These are phyloP conservation scores for Botryotinia convoluta DNA, from an alignment of 2,329 filamentous ascomycete genomes.

Conservation along the genomic window DNA sequence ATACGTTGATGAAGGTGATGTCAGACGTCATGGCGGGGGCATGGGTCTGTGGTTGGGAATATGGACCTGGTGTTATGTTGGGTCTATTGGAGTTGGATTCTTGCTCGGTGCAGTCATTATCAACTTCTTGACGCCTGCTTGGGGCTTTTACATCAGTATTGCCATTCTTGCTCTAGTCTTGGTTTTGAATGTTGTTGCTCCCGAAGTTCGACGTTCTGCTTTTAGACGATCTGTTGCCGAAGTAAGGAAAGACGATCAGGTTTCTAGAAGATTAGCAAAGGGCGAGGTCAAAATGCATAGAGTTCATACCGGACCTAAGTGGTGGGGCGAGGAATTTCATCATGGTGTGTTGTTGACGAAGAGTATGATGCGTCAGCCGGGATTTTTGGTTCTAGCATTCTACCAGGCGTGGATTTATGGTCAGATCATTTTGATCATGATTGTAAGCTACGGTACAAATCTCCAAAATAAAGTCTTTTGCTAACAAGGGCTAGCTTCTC, in stretches of 20 bases:
- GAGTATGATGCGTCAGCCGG: slow-evolving; percentile 71
- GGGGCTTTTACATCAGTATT: slow-evolving; percentile 75
- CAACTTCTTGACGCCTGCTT: slow-evolving; percentile 59
- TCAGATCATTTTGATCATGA: slow-evolving; percentile 69
- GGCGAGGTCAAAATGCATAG: slow-evolving; percentile 78
- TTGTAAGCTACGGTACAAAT: slow-evolving; percentile 47
- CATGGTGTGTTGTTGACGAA: slow-evolving; percentile 64
- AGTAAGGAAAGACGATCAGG: slow-evolving; percentile 52
- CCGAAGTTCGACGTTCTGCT: slow-evolving; percentile 68
- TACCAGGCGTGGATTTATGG: slow-evolving; percentile 79
- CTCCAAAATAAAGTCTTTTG: slow-evolving; percentile 25
- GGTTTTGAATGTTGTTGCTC: slow-evolving; percentile 66
- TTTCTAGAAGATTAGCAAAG: slow-evolving; percentile 60
- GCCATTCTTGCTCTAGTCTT: slow-evolving; percentile 63
- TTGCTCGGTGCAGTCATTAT: slow-evolving; percentile 69
- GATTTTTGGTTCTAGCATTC: slow-evolving; percentile 68
- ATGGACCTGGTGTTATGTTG: slow-evolving; percentile 76
- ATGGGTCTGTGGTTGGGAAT: slow-evolving; percentile 77
- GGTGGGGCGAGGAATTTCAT: slow-evolving; percentile 75
- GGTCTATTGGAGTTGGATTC: slow-evolving; percentile 70
- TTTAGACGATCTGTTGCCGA: slow-evolving; percentile 68
- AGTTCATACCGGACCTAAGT: slow-evolving; percentile 66
- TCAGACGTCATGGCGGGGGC: slow-evolving; percentile 71
- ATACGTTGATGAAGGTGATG: slow-evolving; percentile 63
- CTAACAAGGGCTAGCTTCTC: slow-evolving; percentile 47